phyloP scores from a whole-genome alignment of 1,139 yeast genomes.

The Schizosaccharomyces versatilis region DNA sequence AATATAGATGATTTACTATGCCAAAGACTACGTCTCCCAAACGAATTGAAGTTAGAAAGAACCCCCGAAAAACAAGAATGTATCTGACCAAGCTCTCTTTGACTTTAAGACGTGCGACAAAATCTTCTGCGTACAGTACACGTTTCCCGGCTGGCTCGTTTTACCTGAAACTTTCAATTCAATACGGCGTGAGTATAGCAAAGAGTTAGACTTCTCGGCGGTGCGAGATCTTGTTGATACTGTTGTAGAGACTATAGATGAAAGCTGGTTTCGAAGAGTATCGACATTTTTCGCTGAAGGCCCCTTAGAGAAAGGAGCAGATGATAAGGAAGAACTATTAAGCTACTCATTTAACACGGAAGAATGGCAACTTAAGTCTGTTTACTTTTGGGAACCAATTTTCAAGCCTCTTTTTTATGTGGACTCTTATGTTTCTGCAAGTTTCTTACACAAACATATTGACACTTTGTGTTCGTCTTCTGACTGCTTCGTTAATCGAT shows the following conservation, averaged over 20 bases:
- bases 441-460: slow-evolving; percentile 14
- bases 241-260: neutral
- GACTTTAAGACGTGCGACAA: too few species aligned
- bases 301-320: neutral
- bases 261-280: neutral
- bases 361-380: neutral
- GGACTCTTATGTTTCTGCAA: slow-evolving; percentile 11
- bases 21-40: too few species aligned
- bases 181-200: too few species aligned
- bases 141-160: too few species aligned
- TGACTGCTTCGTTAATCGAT: slow-evolving; percentile 23
- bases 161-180: too few species aligned
- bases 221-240: too few species aligned
- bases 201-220: too few species aligned
- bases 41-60: too few species aligned
- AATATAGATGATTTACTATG: too few species aligned
- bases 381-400: slow-evolving; percentile 3
- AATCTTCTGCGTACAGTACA: too few species aligned
- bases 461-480: slow-evolving; percentile 12
- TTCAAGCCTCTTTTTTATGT: slow-evolving; percentile 7
- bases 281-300: neutral
- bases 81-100: too few species aligned
- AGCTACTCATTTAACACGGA: neutral
- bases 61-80: too few species aligned
- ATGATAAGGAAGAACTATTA: neutral